Conservation (phyloP, 2,329 filamentous ascomycete species). For the Hypoxylon sp. region DNA sequence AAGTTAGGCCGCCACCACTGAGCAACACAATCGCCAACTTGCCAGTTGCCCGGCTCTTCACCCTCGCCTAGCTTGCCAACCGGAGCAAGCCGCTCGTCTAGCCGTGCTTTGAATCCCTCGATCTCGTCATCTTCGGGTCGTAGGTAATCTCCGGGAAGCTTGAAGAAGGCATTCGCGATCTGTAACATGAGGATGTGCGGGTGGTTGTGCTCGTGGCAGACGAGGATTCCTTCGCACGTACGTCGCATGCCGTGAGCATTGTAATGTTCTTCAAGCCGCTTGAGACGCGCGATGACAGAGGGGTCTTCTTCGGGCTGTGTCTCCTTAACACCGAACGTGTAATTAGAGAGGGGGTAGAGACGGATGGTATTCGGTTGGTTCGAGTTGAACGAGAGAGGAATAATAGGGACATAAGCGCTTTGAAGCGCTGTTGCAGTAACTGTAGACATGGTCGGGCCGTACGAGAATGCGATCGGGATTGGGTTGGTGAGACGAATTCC, state of each 20-base stretch:
- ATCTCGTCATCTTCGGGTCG: conserved; percentile 91
- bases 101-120: conserved; percentile 90
- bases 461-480: not conserved
- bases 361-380: conserved; percentile 92
- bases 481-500: not conserved
- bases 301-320: conserved; percentile 98
- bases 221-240: conserved; percentile 95
- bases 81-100: conserved; percentile 94
- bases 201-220: conserved; percentile 99
- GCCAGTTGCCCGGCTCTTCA: conserved; percentile 89
- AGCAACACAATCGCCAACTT: conserved; percentile 92
- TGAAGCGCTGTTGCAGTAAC: conserved; percentile 83
- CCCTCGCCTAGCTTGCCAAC: conserved; percentile 89
- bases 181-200: conserved; percentile 99
- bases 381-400: conserved; percentile 86
- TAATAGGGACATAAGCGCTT: conserved; percentile 82
- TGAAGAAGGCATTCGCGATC: conserved; percentile 99
- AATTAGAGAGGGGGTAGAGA: conserved; percentile 95
- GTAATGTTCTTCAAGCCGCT: conserved; percentile 97
- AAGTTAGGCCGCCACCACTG: conserved; percentile 99
- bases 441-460: conserved; percentile 78
- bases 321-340: conserved; percentile 99
- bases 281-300: conserved; percentile 91
- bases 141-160: conserved; percentile 96
- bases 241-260: conserved; percentile 93